A percentile compares a stretch with the other conserved stretches of the same genome.
Evolutionary conservation across 1,284 basidiomycete genomes (phyloP).

Genomic region (Trichosporon asahii): DNA sequence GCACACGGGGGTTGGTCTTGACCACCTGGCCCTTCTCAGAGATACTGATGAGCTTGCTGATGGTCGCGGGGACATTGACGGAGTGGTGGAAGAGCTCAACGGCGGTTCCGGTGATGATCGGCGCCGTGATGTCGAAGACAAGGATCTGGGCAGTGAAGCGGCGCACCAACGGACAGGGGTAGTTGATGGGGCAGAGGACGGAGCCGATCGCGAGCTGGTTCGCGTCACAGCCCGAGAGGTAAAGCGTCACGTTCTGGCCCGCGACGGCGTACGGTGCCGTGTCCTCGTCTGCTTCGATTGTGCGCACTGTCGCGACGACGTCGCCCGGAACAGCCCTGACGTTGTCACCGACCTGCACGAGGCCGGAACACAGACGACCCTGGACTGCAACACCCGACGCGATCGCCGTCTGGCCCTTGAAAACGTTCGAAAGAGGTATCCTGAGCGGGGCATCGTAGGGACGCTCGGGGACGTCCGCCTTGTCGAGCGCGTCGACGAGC

Average conservation of each 20-base stretch:
- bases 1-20: conserved; percentile 78
- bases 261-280: conserved; percentile 81
- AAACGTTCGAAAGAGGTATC: conserved; percentile 91
- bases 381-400: conserved; percentile 71
- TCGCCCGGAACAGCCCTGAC: conserved; percentile 87
- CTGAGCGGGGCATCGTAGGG: conserved; percentile 75
- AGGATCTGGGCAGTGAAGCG: conserved; percentile 83
- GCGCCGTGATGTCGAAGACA: conserved; percentile 86
- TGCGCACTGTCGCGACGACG: conserved; percentile 73
- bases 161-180: conserved; percentile 69
- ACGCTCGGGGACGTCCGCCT: conserved; percentile 73
- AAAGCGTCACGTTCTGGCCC: conserved; percentile 82
- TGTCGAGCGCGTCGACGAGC: conserved; percentile 77
- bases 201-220: conserved; percentile 82
- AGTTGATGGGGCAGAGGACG: conserved; percentile 73
- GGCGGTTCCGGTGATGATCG: conserved; percentile 81
- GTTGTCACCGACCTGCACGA: conserved; percentile 88
- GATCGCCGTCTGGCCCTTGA: conserved; percentile 75
- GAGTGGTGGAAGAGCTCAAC: conserved; percentile 95
- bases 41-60: conserved; percentile 72
- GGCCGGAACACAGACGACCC: conserved; percentile 81
- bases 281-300: conserved; percentile 80
- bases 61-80: conserved; percentile 80
- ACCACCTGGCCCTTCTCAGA: conserved; percentile 75
- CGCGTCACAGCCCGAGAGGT: conserved; percentile 78